Base-by-base conservation (phyloP, 495 filamentous ascomycete species). In the Penicillium longicatenatum region DNA sequence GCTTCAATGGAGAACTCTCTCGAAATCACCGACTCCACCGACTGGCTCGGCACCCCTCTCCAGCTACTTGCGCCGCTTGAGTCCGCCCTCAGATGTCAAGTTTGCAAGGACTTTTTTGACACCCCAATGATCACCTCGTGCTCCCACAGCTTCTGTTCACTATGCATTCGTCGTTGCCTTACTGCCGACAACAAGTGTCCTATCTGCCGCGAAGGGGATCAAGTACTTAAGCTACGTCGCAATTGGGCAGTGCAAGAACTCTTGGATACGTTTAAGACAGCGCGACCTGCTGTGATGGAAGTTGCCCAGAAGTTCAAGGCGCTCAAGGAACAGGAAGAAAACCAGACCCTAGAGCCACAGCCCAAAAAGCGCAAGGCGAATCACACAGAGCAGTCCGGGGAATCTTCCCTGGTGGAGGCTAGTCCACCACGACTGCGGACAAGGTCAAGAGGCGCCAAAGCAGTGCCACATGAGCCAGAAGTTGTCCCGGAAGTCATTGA, bases 61-160 rank as follows among this genome's bases (percentile, higher is more conserved):
- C 80, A 86, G 2, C 74, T 81, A 33, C 81, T 98, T 54, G 78
- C 85, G 48, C 78, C 86, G 6, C 82, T 99, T 53, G 94, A 99
- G 65, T 84, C 90, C 41, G 84, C 90, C 16, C 81, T 99, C 16
- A 90, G 93, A 60, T 99, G 94, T 72, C 89, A 97, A 65, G 88
- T 99, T 55, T 99, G 94, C 82, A 98, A 97, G 73, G 94, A 99
- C 70, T 95, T 97, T 73, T 98, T 89, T 76, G 82, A 84, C 58
- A 92, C 90, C 21, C 94, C 94, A 1, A 93, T 99, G 79, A 86
- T 97, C 52, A 99, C 94, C 1, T 88, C 88, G 0, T 99, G 94
- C 79, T 89, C 84, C 42, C 94, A 99, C 70, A 97, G 94, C 0
- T 99, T 99, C 69, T 99, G 94, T 79, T 97, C 92, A 16, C 71